phyloP scores from a whole-genome alignment of 257 asterid genomes.

The Solanum appendiculatum region DNA sequence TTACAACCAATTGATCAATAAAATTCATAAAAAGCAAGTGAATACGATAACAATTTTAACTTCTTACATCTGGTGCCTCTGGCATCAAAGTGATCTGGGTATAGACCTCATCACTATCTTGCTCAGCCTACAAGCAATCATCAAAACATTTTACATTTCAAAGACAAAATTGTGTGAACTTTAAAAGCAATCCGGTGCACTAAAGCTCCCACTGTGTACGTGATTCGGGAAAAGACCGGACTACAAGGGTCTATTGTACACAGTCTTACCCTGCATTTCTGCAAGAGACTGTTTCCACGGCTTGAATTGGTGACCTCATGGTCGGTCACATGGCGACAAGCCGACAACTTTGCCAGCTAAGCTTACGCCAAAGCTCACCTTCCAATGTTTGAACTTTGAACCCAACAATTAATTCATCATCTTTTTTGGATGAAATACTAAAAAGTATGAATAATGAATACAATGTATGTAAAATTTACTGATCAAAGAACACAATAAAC shows the following conservation, averaged over 20 bases:
- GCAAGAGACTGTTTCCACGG: background rate
- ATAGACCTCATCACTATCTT: constrained; percentile 43
- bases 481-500: background rate
- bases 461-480: background rate
- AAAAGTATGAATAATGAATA: background rate
- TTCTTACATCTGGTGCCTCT: constrained; percentile 28
- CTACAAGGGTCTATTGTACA: background rate
- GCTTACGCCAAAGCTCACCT: background rate
- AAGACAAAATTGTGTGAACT: background rate
- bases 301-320: background rate
- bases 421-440: background rate
- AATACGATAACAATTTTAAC: background rate
- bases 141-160: background rate
- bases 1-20: background rate
- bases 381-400: background rate
- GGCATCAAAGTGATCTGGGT: constrained; percentile 43
- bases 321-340: background rate
- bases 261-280: background rate
- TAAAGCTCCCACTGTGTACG: background rate
- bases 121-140: constrained; percentile 30
- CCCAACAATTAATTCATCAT: background rate
- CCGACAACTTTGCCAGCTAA: background rate
- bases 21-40: background rate
- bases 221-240: background rate
- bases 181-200: background rate